phyloP scores from a whole-genome alignment of 768 basidiomycete species.

The Boletellus emodensis region DNA sequence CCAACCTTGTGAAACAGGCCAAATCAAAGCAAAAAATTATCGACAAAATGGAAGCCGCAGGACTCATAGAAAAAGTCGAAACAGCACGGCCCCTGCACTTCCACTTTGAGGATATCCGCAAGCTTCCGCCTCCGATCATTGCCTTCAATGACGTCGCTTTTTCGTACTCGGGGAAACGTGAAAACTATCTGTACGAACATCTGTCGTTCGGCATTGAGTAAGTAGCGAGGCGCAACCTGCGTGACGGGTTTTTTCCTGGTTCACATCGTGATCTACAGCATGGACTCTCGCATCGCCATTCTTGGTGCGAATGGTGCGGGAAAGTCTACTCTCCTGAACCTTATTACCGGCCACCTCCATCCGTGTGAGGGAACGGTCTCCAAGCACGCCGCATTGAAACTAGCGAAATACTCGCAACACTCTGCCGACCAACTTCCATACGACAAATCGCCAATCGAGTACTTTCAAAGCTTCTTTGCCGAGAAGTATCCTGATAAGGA shows the following conservation, averaged over 20 bases:
- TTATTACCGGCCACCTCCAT: constrained; percentile 79
- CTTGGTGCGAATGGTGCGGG: constrained; percentile 96
- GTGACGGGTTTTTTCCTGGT: constrained; percentile 6
- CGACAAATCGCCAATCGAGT: constrained; percentile 85
- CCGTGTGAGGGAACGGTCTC: constrained; percentile 84
- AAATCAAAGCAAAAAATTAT: constrained; percentile 99
- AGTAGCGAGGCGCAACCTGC: constrained; percentile 27
- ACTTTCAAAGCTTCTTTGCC: constrained; percentile 79
- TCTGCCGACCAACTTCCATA: constrained; percentile 98
- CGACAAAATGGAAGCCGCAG: constrained; percentile 99
- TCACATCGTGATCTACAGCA: constrained; percentile 41
- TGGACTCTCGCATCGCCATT: constrained; percentile 94
- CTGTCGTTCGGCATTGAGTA: constrained; percentile 98
- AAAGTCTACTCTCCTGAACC: constrained; percentile 87
- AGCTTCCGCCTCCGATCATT: constrained; percentile 94
- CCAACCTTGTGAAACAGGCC: constrained; percentile 96
- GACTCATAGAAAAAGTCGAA: constrained; percentile 91
- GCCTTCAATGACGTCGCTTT: constrained; percentile 95
- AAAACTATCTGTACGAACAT: constrained; percentile 83
- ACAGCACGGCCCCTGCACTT: constrained; percentile 70
- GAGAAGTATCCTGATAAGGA: constrained; percentile 95
- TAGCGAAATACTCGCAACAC: constrained; percentile 99
- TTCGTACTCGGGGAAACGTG: constrained; percentile 86
- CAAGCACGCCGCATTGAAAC: constrained; percentile 85
- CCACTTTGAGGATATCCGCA: constrained; percentile 94